phyloP scores from a whole-genome alignment of 179 eudicot genomes.

The Heliamphora pulchella region DNA sequence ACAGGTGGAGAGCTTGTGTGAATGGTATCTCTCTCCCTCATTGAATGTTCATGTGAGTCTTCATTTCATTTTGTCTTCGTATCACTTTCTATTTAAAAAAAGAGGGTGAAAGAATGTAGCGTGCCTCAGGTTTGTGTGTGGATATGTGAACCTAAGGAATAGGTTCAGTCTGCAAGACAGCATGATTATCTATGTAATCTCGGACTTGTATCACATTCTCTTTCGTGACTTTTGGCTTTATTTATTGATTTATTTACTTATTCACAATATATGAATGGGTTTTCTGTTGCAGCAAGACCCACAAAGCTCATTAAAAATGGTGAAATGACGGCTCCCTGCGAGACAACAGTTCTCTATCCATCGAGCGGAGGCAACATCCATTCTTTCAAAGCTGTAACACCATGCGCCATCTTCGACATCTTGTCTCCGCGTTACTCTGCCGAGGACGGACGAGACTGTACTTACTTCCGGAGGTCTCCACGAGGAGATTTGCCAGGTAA shows the following conservation, averaged over 20 bases:
- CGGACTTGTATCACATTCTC: not conserved
- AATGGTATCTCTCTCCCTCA: no score
- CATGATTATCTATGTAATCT: not conserved
- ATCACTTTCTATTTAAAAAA: no score
- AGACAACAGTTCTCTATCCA: slow-evolving; percentile 72
- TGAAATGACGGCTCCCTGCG: slow-evolving; percentile 84
- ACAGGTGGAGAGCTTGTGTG: no score
- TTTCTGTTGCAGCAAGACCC: slow-evolving; percentile 48
- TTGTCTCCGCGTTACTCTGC: slow-evolving; percentile 86
- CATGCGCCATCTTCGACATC: slow-evolving; percentile 91
- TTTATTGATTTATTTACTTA: not conserved
- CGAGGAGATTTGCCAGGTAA: slow-evolving; percentile 61
- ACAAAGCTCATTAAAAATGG: slow-evolving; percentile 63
- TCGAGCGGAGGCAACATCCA: slow-evolving; percentile 85
- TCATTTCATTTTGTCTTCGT: no score
- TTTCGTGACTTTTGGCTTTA: not conserved
- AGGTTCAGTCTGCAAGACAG: not conserved
- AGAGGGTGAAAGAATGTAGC: no score
- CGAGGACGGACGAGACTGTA: slow-evolving; percentile 87
- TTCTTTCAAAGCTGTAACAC: slow-evolving; percentile 81
- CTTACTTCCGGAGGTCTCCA: slow-evolving; percentile 69
- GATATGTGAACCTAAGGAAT: not conserved
- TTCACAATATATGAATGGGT: not conserved
- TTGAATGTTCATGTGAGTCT: no score
- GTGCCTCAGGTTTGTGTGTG: not conserved